These are phyloP conservation scores for Capronia coronata DNA, from an alignment of 2,329 filamentous ascomycete species.

Conservation along the genomic window DNA sequence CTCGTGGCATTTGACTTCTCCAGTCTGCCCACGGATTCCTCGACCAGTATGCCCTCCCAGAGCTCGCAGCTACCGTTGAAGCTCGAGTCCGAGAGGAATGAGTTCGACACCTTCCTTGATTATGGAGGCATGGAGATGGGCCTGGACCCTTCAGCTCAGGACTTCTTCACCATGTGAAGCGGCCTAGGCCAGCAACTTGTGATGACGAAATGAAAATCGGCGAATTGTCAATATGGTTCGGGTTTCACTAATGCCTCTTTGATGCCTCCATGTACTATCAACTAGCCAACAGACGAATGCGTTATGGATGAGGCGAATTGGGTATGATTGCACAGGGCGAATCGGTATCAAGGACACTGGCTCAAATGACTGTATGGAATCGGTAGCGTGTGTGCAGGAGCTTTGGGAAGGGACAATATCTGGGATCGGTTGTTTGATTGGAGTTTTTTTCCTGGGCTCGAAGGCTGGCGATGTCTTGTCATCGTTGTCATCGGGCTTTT, in stretches of 20 bases:
- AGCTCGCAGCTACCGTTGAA: conserved; percentile 17
- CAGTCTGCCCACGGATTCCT: conserved; percentile 8
- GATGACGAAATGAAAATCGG: background rate
- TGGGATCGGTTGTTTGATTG: background rate
- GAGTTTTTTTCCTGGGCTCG: background rate
- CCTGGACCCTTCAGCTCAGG: conserved; percentile 20
- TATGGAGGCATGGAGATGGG: conserved; percentile 25
- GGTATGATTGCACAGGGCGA: background rate
- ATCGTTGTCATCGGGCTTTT: background rate
- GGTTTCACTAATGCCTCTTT: background rate
- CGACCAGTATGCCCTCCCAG: conserved; percentile 7
- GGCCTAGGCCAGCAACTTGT: background rate
- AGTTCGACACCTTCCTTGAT: conserved; percentile 29
- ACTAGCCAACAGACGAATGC: conserved; percentile 9
- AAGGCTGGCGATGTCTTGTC: background rate
- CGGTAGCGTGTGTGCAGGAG: background rate
- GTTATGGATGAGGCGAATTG: conserved; percentile 6
- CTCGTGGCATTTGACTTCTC: conserved; percentile 27
- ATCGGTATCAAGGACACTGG: background rate
- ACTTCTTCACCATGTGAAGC: conserved; percentile 23
- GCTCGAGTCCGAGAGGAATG: conserved; percentile 21
- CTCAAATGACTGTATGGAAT: background rate
- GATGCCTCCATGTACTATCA: conserved; percentile 10
- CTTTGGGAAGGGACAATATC: background rate
- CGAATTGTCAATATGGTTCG: background rate